Evolutionary conservation across 2,329 filamentous ascomycete genomes (phyloP), one percentile per base, ranked within the genome.

Genomic region (Diaporthe eres): DNA sequence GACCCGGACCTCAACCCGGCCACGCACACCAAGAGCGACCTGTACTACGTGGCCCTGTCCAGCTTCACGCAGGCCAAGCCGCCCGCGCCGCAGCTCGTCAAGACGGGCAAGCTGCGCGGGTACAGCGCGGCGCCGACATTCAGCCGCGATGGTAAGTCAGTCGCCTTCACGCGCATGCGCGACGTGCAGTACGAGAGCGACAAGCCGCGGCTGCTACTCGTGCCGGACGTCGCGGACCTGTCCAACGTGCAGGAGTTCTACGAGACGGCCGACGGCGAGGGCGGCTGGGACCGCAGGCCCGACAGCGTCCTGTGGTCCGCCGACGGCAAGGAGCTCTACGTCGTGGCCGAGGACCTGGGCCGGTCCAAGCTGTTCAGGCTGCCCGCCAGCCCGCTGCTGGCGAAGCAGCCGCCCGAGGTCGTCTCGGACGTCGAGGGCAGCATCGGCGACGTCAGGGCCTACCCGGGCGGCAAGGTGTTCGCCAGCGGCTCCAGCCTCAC

Each of bases 131-230:
- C 85, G 3, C 95, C 95, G 0, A 88, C 90, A 0, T 98, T 97
- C 84, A 96, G 94, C 4, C 91, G 91, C 5, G 89, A 93, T 80
- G 94, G 94, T 13, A 90, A 88, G 49, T 89, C 90, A 76, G 86
- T 96, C 37, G 94, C 91, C 2, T 98, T 97, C 82, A 88, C 94
- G 42, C 91, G 94, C 77, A 98, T 97, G 95, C 89, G 90, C 77
- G 89, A 89, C 74, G 88, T 91, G 71, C 91, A 93, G 76, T 98
- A 98, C 82, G 95, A 98, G 83, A 91, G 93, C 22, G 95, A 98
- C 85, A 94, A 94, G 82, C 89, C 93, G 60, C 89, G 92, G 60
- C 85, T 95, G 5, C 85, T 95, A 77, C 84, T 95, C 3, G 83
- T 94, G 9, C 89, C 90, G 1, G 89, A 94, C 79, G 85, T 94